Evolutionary conservation across 2,329 filamentous ascomycete species (phyloP), one percentile per base, ranked within the genome.

Genomic region (Aspergillus latus): DNA sequence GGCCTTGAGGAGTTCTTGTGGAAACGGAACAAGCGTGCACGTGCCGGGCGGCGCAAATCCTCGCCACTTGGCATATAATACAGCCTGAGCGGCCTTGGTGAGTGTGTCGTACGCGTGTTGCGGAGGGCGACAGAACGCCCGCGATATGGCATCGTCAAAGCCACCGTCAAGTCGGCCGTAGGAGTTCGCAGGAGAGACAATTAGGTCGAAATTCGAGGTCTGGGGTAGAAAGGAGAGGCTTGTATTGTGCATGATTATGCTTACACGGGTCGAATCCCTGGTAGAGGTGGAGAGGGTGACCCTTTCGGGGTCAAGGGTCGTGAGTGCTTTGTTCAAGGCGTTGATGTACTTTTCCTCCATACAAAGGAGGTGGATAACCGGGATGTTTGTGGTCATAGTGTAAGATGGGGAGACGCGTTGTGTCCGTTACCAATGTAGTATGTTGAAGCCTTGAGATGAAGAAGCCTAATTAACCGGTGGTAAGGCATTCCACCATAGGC

Each of bases 181-280:
- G 1, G 79, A 82, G 62, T 83, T 83, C 42, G 81, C 80, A 0
- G 81, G 81, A 1, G 81, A 83, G 21, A 83, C 79, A 43, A 83
- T 68, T 10, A 78, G 69, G 62, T 82, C 76, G 62, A 81, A 82
- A 30, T 68, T 68, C 7, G 73, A 64, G 0, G 57, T 49, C 0
- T 62, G 9, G 0, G 76, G 68, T 2, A 83, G 63, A 2, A 67
- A 62, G 8, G 72, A 66, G 4, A 84, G 73, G 5, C 68, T 66
- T 43, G 65, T 70, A 57, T 77, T 64, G 61, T 61, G 67, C 32
- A 72, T 61, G 21, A 78, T 76, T 28, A 78, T 61, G 5, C 32
- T 42, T 21, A 21, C 21, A 21, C 21, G 21, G 21, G 21, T 21
- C 21, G 21, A 21, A 21, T 21, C 21, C 21, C 21, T 21, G 21